Percentiles rank a stretch among this genome's conserved stretches.
These are phyloP conservation scores for Crithidia brevicula DNA, from an alignment of 208 protist species.

Conservation along the genomic window DNA sequence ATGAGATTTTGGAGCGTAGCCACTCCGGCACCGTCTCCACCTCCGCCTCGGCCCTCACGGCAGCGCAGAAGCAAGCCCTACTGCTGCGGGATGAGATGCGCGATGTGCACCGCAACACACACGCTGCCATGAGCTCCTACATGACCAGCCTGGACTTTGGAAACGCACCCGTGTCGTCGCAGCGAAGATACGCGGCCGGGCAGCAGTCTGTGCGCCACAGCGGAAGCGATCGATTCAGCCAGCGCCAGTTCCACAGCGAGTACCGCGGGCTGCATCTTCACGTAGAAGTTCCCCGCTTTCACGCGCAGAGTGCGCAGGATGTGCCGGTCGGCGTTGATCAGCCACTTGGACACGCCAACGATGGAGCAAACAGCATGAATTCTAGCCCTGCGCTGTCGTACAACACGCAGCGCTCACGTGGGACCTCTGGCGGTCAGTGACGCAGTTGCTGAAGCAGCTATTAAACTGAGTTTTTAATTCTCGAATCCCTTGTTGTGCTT, in stretches of 20 bases:
- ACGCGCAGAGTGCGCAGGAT: conserved; percentile 3
- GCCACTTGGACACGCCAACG: background rate
- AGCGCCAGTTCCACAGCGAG: conserved; percentile 27
- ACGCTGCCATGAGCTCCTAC: conserved; percentile 28
- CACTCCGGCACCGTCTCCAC: background rate
- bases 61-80: background rate
- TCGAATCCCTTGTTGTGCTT: too few relatives aligned
- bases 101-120: conserved; percentile 29
- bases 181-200: background rate
- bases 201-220: background rate
- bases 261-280: conserved; percentile 29
- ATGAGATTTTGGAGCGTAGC: background rate
- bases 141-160: conserved; percentile 42
- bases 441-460: too few relatives aligned
- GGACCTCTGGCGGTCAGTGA: background rate
- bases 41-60: background rate
- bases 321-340: background rate
- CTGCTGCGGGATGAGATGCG: conserved; percentile 33
- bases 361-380: background rate
- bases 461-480: too few relatives aligned
- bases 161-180: background rate
- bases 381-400: background rate
- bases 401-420: background rate
- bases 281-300: conserved; percentile 27
- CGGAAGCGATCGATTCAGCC: conserved; percentile 1